phyloP scores from a whole-genome alignment of 2,329 filamentous ascomycete genomes.

The Penicillium paneum region DNA sequence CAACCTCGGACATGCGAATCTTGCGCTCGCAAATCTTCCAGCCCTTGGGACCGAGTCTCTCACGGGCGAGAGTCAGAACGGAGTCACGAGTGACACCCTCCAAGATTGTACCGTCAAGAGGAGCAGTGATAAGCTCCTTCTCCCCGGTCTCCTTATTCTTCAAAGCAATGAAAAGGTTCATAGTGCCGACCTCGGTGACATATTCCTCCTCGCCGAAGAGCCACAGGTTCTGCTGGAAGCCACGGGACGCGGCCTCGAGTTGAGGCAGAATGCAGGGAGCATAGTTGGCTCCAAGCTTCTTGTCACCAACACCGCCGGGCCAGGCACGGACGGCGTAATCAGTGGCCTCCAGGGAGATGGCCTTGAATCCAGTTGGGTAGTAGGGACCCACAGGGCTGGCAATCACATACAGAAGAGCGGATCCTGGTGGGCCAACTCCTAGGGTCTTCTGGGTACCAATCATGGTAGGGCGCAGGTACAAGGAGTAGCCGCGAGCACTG shows the following conservation, averaged over 20 bases:
- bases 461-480: constrained; percentile 94
- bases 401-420: constrained; percentile 89
- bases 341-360: constrained; percentile 89
- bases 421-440: constrained; percentile 86
- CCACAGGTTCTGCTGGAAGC: constrained; percentile 98
- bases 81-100: constrained; percentile 94
- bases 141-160: constrained; percentile 82
- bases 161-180: constrained; percentile 94
- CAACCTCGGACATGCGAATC: constrained; percentile 83
- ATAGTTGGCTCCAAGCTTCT: constrained; percentile 98
- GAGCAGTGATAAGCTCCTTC: constrained; percentile 91
- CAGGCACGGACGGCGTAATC: constrained; percentile 95
- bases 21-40: constrained; percentile 88
- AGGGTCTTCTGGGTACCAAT: constrained; percentile 96
- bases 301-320: constrained; percentile 96
- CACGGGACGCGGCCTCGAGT: constrained; percentile 81
- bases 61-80: constrained; percentile 77
- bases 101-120: constrained; percentile 92
- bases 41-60: constrained; percentile 77
- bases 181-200: constrained; percentile 95
- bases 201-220: constrained; percentile 93
- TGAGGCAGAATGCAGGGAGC: constrained; percentile 98
- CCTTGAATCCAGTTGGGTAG: constrained; percentile 98
- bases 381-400: constrained; percentile 95
- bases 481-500: constrained; percentile 73